Evolutionary conservation across 1,284 basidiomycete species (phyloP), one percentile per base, ranked within the genome.

Genomic region (Mycena sp.): DNA sequence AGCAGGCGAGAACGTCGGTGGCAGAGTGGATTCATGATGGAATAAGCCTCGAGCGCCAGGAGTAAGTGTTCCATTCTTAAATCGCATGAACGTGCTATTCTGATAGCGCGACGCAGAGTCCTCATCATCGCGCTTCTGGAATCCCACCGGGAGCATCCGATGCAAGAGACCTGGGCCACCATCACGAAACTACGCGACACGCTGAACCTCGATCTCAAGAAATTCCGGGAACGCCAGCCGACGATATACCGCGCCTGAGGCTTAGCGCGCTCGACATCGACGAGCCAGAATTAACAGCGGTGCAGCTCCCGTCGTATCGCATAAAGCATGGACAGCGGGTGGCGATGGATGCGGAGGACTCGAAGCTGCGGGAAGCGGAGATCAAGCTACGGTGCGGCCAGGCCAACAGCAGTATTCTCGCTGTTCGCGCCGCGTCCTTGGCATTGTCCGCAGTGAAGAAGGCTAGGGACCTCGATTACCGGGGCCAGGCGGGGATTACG

Each of bases 401-500:
- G 30, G 58, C 58, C 14, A 30, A 53, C 16, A 46, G 43, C n/a
- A 43, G 58, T 2, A 40, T 60, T n/a, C 19, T 60, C 4, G 50
- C 49, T 12, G 58, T 60, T 6, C 58, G 35, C 2, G 25, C 10
- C 4, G 50, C 58, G 2, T 60, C 50, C 3, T 35, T 52, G 29
- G 58, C 50, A 9, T n/a, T 60, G 14, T 53, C 50, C 9, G 58
- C 58, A 6, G 50, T 46, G 23, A 52, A 46, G 43, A 53, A 60
- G 19, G 58, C 58, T 3, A 29, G 46, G n/a, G 59, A 61, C 4
- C 29, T 44, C 9, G 43, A 54, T 26, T 64, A 58, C n/a, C 50
- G 51, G n/a, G 61, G 61, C 9, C 61, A 63, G 44, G 61, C 26
- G 3, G 61, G 55, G 3, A 48, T 58, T 2, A 63, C 55, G 14